Conservation (phyloP, 495 filamentous ascomycete species). For the Hyaloscypha hepaticicola region DNA sequence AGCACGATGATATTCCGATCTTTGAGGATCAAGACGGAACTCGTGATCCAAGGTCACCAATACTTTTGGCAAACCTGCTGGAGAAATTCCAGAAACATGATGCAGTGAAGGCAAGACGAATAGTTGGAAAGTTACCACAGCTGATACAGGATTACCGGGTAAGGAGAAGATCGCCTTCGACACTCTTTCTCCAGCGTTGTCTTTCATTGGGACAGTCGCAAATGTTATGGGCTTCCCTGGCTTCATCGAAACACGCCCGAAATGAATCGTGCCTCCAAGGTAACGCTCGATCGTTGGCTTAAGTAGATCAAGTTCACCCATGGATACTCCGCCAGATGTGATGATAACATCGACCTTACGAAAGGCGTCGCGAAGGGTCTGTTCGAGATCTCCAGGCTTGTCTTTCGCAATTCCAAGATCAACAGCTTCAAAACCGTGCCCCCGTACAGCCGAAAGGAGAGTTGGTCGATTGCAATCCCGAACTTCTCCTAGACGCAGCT, state of each 20-base stretch:
- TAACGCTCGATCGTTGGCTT: slow-evolving; percentile 94
- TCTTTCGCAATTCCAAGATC: slow-evolving; percentile 90
- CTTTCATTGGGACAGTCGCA: slow-evolving; percentile 74
- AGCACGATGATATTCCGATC: slow-evolving; percentile 87
- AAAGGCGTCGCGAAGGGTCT: slow-evolving; percentile 70
- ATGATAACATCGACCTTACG: slow-evolving; percentile 78
- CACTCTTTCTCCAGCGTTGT: slow-evolving; percentile 53
- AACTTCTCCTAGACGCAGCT: slow-evolving; percentile 76
- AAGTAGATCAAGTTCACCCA: slow-evolving; percentile 96
- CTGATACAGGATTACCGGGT: slow-evolving; percentile 91
- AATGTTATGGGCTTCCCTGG: slow-evolving; percentile 97
- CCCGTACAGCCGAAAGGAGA: slow-evolving; percentile 69
- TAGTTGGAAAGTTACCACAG: slow-evolving; percentile 87
- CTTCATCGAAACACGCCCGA: slow-evolving; percentile 96
- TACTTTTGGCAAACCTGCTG: slow-evolving; percentile 68
- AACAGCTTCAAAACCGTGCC: slow-evolving; percentile 75
- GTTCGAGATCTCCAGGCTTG: slow-evolving; percentile 72
- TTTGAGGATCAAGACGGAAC: slow-evolving; percentile 65
- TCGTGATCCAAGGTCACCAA: slow-evolving; percentile 70
- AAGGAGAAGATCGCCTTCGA: slow-evolving; percentile 83
- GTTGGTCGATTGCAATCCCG: slow-evolving; percentile 90
- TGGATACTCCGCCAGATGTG: slow-evolving; percentile 93
- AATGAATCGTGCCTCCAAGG: slow-evolving; percentile 92
- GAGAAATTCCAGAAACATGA: slow-evolving; percentile 58
- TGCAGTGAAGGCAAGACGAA: slow-evolving; percentile 91